Evolutionary conservation across 2,329 filamentous ascomycete genomes (phyloP).

Genomic region (Cladobotryum mycophilum): DNA sequence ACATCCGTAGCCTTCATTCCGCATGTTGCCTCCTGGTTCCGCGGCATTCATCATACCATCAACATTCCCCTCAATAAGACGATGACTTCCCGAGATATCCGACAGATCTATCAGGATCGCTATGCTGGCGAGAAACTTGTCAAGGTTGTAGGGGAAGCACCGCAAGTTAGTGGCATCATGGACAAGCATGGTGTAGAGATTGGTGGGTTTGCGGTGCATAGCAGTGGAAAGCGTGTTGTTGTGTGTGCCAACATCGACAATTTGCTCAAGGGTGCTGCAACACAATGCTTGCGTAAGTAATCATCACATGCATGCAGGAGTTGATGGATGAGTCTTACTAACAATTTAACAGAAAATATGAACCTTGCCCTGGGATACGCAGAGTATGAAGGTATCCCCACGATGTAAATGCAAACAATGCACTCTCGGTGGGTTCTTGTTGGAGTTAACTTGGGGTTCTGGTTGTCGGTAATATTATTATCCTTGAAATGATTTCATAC

Average conservation of each 20-base stretch:
- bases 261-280: conserved; percentile 85
- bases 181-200: conserved; percentile 88
- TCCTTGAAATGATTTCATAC: no score
- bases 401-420: no score
- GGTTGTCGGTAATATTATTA: no score
- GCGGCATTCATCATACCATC: conserved; percentile 89
- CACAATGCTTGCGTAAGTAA: conserved; percentile 80
- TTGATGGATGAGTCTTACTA: conserved; percentile 41
- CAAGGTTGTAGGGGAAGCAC: conserved; percentile 83
- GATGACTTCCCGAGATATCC: conserved; percentile 87
- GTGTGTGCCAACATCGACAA: conserved; percentile 89
- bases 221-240: conserved; percentile 83
- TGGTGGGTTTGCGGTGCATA: conserved; percentile 85
- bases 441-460: no score
- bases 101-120: conserved; percentile 90
- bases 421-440: no score
- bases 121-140: conserved; percentile 95
- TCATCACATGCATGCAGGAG: not conserved
- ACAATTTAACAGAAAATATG: conserved; percentile 70
- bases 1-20: conserved; percentile 77
- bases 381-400: conserved; percentile 82
- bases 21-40: conserved; percentile 95
- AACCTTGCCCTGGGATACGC: conserved; percentile 83
- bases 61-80: conserved; percentile 78
- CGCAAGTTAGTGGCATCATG: conserved; percentile 76